Conservation (phyloP, 75 land plant genomes). For the Chamaecyparis obtusa region DNA sequence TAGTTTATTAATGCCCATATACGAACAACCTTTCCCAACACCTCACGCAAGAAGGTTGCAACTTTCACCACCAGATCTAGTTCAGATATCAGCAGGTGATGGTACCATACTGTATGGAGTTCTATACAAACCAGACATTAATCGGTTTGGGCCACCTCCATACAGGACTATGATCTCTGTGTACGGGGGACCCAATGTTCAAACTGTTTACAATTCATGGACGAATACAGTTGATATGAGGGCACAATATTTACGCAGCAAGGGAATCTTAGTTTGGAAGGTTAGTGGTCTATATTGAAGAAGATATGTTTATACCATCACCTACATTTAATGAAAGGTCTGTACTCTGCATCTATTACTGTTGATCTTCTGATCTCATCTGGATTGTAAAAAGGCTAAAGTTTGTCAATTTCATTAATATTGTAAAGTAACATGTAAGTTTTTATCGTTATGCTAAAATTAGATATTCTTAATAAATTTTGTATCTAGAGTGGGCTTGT, state of each 20-base stretch:
- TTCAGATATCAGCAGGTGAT: constrained; percentile 68
- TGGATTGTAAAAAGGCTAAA: neutral
- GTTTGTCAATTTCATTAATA: neutral
- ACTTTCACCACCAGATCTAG: constrained; percentile 76
- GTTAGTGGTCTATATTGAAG: constrained; percentile 32
- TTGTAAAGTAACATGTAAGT: neutral
- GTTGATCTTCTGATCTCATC: neutral
- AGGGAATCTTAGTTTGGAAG: constrained; percentile 96
- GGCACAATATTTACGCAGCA: constrained; percentile 90
- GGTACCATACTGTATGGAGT: constrained; percentile 80
- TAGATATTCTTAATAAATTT: neutral
- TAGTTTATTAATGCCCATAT: constrained; percentile 58
- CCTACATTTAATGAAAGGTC: neutral
- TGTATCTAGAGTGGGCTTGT: neutral
- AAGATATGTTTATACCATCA: neutral
- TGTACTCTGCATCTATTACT: neutral
- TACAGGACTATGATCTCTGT: constrained; percentile 90
- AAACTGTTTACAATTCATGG: constrained; percentile 94
- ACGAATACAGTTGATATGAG: constrained; percentile 96
- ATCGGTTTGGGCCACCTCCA: constrained; percentile 88
- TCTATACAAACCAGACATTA: constrained; percentile 70
- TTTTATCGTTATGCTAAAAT: neutral
- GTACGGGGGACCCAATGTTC: constrained; percentile 96
- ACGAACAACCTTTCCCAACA: constrained; percentile 66
- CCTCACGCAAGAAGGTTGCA: constrained; percentile 50